phyloP scores from a whole-genome alignment of 2,329 filamentous ascomycete species.

The Monilinia vaccinii-corymbosi region DNA sequence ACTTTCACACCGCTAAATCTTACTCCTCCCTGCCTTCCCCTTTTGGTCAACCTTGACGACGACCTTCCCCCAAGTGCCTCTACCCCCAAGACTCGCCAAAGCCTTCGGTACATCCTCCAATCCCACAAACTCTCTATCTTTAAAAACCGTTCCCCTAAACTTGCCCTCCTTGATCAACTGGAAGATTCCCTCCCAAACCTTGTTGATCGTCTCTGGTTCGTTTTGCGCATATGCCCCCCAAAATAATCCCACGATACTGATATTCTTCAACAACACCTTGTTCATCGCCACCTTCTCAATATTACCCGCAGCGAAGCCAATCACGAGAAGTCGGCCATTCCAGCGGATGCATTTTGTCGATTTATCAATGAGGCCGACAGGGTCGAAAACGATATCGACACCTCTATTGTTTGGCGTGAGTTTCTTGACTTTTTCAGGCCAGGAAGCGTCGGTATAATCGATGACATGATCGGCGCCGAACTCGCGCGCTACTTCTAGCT shows the following conservation, averaged over 20 bases:
- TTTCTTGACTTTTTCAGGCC: slow-evolving; percentile 63
- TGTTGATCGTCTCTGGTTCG: slow-evolving; percentile 59
- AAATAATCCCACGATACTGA: slow-evolving; percentile 78
- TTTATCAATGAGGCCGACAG: slow-evolving; percentile 79
- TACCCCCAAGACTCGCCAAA: slow-evolving; percentile 64
- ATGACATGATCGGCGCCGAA: slow-evolving; percentile 82
- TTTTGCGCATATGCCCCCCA: slow-evolving; percentile 78
- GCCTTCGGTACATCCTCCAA: slow-evolving; percentile 71
- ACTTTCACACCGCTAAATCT: slow-evolving; percentile 43
- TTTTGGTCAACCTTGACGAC: slow-evolving; percentile 75
- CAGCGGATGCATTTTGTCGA: slow-evolving; percentile 88
- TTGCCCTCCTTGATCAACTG: slow-evolving; percentile 68
- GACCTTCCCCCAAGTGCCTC: slow-evolving; percentile 94
- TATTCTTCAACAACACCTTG: slow-evolving; percentile 87
- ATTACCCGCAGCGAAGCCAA: slow-evolving; percentile 77
- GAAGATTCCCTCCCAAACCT: slow-evolving; percentile 78
- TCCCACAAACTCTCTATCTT: slow-evolving; percentile 72
- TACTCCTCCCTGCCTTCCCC: slow-evolving; percentile 43
- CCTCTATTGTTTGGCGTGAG: slow-evolving; percentile 60
- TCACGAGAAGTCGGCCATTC: slow-evolving; percentile 81
- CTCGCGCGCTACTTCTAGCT: slow-evolving; percentile 65
- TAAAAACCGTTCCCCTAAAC: slow-evolving; percentile 74
- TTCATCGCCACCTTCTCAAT: slow-evolving; percentile 94
- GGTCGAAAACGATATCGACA: slow-evolving; percentile 92
- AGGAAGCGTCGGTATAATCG: slow-evolving; percentile 59